A percentile compares a stretch with the other conserved stretches of the same genome.
Conservation (phyloP, 1,284 basidiomycete species). For the Cryptococcus sp. region DNA sequence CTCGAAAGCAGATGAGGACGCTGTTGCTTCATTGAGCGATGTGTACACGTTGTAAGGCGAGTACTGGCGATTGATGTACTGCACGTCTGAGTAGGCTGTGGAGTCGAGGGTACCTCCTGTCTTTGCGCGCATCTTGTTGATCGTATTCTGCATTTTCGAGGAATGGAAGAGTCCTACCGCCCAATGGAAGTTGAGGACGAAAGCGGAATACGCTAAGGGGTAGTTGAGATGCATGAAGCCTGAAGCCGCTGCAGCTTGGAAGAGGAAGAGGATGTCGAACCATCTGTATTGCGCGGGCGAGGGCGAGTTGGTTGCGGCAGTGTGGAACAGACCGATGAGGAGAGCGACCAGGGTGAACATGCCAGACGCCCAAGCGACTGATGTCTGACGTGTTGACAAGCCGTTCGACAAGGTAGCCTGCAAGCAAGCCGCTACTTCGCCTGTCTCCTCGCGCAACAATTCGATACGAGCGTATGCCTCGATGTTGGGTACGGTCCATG, state of each 20-base stretch:
- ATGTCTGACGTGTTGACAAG: slow-evolving; percentile 72
- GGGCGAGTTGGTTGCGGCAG: slow-evolving; percentile 54
- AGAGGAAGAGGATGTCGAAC: slow-evolving; percentile 77
- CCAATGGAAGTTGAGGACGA: slow-evolving; percentile 86
- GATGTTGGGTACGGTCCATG: slow-evolving; percentile 84
- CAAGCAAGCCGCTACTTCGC: slow-evolving; percentile 78
- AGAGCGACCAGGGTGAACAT: slow-evolving; percentile 70
- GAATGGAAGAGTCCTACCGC: slow-evolving; percentile 76
- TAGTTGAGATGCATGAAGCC: slow-evolving; percentile 83
- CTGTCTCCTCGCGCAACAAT: slow-evolving; percentile 68
- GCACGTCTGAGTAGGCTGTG: slow-evolving; percentile 60
- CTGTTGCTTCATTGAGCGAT: slow-evolving; percentile 55
- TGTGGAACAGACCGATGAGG: slow-evolving; percentile 68
- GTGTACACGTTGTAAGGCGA: slow-evolving; percentile 68
- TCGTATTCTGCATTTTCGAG: slow-evolving; percentile 70
- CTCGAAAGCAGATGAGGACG: slow-evolving; percentile 18
- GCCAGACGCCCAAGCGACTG: slow-evolving; percentile 76
- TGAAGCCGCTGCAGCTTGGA: slow-evolving; percentile 76
- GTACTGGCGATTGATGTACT: slow-evolving; percentile 73
- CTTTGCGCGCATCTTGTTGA: slow-evolving; percentile 74
- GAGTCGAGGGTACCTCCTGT: slow-evolving; percentile 76
- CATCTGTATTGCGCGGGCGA: slow-evolving; percentile 61
- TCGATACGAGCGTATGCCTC: slow-evolving; percentile 85
- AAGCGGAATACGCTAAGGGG: slow-evolving; percentile 76
- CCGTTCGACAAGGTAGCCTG: slow-evolving; percentile 91